Evolutionary conservation across 2,329 filamentous ascomycete species (phyloP).

Genomic region (Dactylellina leptospora): DNA sequence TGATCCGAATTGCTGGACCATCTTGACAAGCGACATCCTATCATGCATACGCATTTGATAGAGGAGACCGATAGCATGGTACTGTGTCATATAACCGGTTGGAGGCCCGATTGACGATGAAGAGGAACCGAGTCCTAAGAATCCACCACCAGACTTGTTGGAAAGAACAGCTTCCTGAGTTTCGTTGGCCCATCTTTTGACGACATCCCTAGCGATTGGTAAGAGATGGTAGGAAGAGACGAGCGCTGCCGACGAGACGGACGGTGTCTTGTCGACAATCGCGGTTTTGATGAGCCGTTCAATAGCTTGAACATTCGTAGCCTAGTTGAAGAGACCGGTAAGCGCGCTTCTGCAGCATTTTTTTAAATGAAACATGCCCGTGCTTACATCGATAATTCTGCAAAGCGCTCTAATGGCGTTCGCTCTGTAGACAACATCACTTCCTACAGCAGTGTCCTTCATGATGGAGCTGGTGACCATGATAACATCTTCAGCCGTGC

Average conservation of each 20-base stretch:
- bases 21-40: slow-evolving; percentile 98
- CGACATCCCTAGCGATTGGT: slow-evolving; percentile 92
- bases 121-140: slow-evolving; percentile 87
- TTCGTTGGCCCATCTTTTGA: slow-evolving; percentile 97
- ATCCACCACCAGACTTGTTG: slow-evolving; percentile 84
- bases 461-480: slow-evolving; percentile 99
- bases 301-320: slow-evolving; percentile 94
- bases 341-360: slow-evolving; percentile 1
- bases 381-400: slow-evolving; percentile 86
- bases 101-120: slow-evolving; percentile 78
- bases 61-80: slow-evolving; percentile 94
- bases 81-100: slow-evolving; percentile 97
- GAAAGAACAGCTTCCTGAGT: slow-evolving; percentile 95
- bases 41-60: slow-evolving; percentile 99
- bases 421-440: slow-evolving; percentile 89
- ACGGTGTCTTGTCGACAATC: slow-evolving; percentile 98
- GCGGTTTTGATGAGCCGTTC: slow-evolving; percentile 99
- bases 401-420: slow-evolving; percentile 96
- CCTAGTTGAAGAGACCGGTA: slow-evolving; percentile 65
- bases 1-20: slow-evolving; percentile 96
- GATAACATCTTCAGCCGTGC: slow-evolving; percentile 96
- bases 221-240: slow-evolving; percentile 98
- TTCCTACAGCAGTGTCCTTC: slow-evolving; percentile 97
- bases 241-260: slow-evolving; percentile 92
- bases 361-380: neutral